phyloP scores from a whole-genome alignment of 495 filamentous ascomycete genomes.

The Saxophila tyrrhenica region DNA sequence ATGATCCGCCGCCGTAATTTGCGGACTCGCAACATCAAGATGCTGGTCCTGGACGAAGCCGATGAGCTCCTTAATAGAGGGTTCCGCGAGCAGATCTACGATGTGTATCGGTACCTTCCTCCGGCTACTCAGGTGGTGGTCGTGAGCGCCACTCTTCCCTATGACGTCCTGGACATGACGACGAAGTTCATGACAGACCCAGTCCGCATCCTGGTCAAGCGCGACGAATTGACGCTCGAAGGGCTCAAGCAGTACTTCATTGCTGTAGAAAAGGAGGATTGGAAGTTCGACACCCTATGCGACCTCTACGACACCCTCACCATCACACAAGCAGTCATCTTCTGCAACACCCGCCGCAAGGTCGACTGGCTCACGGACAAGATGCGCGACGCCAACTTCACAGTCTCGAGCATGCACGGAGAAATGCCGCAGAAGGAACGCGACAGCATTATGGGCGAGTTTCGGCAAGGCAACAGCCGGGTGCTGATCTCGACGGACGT shows the following conservation, averaged over 20 bases:
- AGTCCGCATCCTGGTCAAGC: slow-evolving; percentile 97
- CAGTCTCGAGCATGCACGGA: slow-evolving; percentile 95
- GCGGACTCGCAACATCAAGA: slow-evolving; percentile 92
- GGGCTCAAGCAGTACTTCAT: slow-evolving; percentile 99
- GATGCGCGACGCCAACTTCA: slow-evolving; percentile 96
- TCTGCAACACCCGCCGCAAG: slow-evolving; percentile 99
- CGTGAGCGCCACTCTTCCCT: slow-evolving; percentile 90
- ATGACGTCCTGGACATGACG: slow-evolving; percentile 98
- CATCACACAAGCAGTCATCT: slow-evolving; percentile 98
- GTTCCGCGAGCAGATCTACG: slow-evolving; percentile 98
- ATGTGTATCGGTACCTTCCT: slow-evolving; percentile 93
- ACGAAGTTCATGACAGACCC: slow-evolving; percentile 99
- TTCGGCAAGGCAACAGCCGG: slow-evolving; percentile 88
- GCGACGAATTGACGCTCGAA: slow-evolving; percentile 96
- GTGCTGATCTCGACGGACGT: slow-evolving; percentile 98
- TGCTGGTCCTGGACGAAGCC: slow-evolving; percentile 96
- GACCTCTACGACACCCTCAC: slow-evolving; percentile 98
- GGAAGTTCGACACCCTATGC: slow-evolving; percentile 99
- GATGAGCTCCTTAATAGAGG: slow-evolving; percentile 83
- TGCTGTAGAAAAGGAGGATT: slow-evolving; percentile 97
- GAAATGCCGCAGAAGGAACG: slow-evolving; percentile 98
- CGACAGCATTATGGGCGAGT: slow-evolving; percentile 98
- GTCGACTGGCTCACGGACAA: slow-evolving; percentile 99
- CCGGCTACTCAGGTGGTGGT: slow-evolving; percentile 96
- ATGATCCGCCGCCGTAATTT: slow-evolving; percentile 97